phyloP scores from a whole-genome alignment of 768 basidiomycete species.

The Naganishia kalamii region DNA sequence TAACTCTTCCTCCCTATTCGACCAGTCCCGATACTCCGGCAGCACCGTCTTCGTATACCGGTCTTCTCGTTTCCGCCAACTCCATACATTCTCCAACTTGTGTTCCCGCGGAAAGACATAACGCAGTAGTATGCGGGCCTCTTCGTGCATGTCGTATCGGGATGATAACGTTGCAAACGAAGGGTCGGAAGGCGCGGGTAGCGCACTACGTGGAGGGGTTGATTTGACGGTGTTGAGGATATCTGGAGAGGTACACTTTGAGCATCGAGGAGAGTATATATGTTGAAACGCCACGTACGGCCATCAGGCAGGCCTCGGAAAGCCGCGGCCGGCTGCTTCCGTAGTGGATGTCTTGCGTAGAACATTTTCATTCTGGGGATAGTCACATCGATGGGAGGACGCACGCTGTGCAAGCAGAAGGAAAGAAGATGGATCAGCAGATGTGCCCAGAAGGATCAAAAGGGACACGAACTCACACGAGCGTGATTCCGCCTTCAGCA shows the following conservation, averaged over 20 bases:
- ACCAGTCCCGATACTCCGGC: slow-evolving; percentile 52
- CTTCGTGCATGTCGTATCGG: slow-evolving; percentile 49
- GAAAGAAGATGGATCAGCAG: not conserved
- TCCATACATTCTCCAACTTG: slow-evolving; percentile 57
- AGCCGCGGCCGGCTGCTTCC: not conserved
- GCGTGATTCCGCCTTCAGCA: not conserved
- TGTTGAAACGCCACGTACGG: not conserved
- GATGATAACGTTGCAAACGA: slow-evolving; percentile 31
- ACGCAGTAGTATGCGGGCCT: slow-evolving; percentile 59
- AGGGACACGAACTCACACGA: not conserved
- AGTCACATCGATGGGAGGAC: slow-evolving; percentile 32
- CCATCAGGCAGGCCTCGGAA: not conserved
- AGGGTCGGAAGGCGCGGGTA: slow-evolving; percentile 34
- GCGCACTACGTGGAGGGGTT: slow-evolving; percentile 50
- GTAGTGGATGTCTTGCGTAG: not conserved
- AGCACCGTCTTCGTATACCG: slow-evolving; percentile 22
- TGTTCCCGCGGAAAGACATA: slow-evolving; percentile 81
- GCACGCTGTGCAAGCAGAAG: slow-evolving; percentile 9
- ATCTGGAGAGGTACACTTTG: slow-evolving; percentile 52
- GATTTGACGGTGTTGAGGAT: slow-evolving; percentile 52
- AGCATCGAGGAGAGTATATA: too few relatives aligned
- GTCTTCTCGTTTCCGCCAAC: slow-evolving; percentile 11
- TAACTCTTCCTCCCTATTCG: slow-evolving; percentile 27
- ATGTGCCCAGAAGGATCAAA: not conserved
- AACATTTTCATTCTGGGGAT: slow-evolving; percentile 7